Evolutionary conservation across 2,329 filamentous ascomycete genomes (phyloP).

Genomic region (Calonectria pseudoturangicola): DNA sequence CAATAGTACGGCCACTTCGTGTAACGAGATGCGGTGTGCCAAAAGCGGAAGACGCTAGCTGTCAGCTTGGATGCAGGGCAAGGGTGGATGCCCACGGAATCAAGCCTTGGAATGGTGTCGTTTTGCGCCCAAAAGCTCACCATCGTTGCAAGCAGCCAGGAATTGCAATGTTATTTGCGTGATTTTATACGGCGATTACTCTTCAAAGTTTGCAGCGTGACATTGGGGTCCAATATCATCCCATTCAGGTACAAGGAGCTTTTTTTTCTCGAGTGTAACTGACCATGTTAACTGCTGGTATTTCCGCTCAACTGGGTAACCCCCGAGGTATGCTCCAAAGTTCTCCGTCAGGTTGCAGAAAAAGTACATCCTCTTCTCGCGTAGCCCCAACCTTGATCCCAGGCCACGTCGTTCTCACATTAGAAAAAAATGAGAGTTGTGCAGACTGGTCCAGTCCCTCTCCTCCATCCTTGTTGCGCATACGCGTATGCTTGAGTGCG

Average conservation of each 20-base stretch:
- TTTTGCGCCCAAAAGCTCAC: background rate
- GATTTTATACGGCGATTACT: background rate
- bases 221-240: background rate
- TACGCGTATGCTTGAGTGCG: conserved; percentile 20
- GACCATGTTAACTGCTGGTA: background rate
- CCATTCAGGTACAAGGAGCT: background rate
- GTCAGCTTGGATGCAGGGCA: conserved; percentile 20
- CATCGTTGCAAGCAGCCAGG: background rate
- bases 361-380: no score
- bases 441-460: background rate
- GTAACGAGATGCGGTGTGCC: background rate
- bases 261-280: no score
- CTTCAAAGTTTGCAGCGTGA: background rate
- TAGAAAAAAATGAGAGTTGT: background rate
- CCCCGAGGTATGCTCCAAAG: background rate
- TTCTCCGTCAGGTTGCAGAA: background rate
- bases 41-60: conserved; percentile 6
- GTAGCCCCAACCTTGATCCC: background rate
- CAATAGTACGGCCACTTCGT: conserved; percentile 10
- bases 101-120: conserved; percentile 4
- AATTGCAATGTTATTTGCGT: background rate
- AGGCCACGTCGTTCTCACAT: background rate
- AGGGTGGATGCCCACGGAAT: background rate
- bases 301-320: conserved; percentile 1
- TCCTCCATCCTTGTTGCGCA: background rate